Percentiles rank a stretch among this genome's conserved stretches.
phyloP scores from a whole-genome alignment of 2,329 filamentous ascomycete genomes.

The Ophiocordyceps polyrhachis-furcata region DNA sequence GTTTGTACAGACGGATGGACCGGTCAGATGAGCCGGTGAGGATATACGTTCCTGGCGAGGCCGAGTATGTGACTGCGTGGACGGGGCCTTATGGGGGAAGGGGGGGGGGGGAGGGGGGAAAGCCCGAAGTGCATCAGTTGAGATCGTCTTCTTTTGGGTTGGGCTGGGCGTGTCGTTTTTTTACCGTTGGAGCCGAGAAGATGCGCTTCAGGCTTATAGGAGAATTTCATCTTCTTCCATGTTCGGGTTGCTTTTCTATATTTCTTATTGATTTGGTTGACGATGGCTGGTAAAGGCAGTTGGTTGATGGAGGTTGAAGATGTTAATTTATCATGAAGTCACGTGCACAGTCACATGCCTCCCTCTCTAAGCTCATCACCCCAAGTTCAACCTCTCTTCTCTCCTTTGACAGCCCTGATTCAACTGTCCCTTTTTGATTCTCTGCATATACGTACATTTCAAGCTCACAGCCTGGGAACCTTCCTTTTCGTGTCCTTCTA shows the following conservation, averaged over 20 bases:
- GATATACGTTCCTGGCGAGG: slow-evolving; percentile 55
- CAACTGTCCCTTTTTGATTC: too few relatives aligned
- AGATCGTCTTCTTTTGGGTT: not conserved
- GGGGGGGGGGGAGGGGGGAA: too few relatives aligned
- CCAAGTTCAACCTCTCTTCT: too few relatives aligned
- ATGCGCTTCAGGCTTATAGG: slow-evolving; percentile 31
- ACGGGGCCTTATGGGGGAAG: slow-evolving; percentile 38
- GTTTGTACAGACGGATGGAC: slow-evolving; percentile 72
- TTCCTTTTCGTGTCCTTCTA: too few relatives aligned
- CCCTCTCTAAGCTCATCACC: too few relatives aligned
- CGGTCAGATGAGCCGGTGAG: slow-evolving; percentile 78
- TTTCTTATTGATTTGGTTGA: not conserved
- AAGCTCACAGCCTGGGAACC: too few relatives aligned
- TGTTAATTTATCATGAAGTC: too few relatives aligned
- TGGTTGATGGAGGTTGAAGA: not conserved
- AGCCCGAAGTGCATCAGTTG: not conserved
- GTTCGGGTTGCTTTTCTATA: not conserved
- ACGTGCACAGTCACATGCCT: too few relatives aligned
- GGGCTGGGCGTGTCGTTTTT: not conserved
- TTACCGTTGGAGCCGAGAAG: slow-evolving; percentile 40
- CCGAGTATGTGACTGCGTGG: slow-evolving; percentile 55
- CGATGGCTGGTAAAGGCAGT: not conserved
- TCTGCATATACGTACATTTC: too few relatives aligned
- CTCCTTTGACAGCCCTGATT: too few relatives aligned
- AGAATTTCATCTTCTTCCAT: slow-evolving; percentile 22